Evolutionary conservation across 805 yeast genomes (phyloP), one percentile per base, ranked within the genome.

Genomic region (Priceomyces medius): DNA sequence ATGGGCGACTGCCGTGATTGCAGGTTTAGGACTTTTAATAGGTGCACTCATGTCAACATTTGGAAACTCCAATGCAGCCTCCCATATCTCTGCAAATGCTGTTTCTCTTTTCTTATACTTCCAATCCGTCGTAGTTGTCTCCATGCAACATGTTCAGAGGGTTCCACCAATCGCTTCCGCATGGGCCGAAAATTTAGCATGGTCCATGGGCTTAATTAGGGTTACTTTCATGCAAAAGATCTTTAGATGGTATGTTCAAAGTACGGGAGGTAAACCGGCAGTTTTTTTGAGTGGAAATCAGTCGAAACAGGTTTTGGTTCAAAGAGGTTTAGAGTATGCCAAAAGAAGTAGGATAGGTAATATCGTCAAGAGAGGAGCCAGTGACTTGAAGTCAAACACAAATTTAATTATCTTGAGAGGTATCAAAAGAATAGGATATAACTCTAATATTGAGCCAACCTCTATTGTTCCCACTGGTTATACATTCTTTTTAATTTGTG

Each of bases 161-260:
- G 83, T 87, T 4, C 97, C 97, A 7, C 97, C 97, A 13, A 88
- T 90, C 55, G 97, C 96, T 7, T 76, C 85, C 9, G 81, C 96
- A 7, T 90, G 97, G 97, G 72, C 89, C 5, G 95, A 87, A 61
- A 89, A 90, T 57, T 71, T 90, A 55, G 89, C 88, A 20, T 90
- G 97, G 97, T 87, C 96, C 1, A 86, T 90, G 85, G 97, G 97
- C 2, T 72, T 90, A 45, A 87, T 90, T 51, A 72, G 83, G 58
- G 77, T 85, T 31, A 54, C 57, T 2, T 90, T 89, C 59, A 86
- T 90, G 96, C 96, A 90, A 64, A 68, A 79, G 45, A 82, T 86
- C 47, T 83, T 86, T 61, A 71, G 91, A 53, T 86, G 95, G 95
- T 86, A 82, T 53, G 79, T 86, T 33, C 89, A 86, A 59, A 66